A percentile compares a stretch with the other conserved stretches of the same genome.
These are phyloP conservation scores for Phytophthora lateralis DNA, from an alignment of 352 stramenopile species.

Conservation along the genomic window DNA sequence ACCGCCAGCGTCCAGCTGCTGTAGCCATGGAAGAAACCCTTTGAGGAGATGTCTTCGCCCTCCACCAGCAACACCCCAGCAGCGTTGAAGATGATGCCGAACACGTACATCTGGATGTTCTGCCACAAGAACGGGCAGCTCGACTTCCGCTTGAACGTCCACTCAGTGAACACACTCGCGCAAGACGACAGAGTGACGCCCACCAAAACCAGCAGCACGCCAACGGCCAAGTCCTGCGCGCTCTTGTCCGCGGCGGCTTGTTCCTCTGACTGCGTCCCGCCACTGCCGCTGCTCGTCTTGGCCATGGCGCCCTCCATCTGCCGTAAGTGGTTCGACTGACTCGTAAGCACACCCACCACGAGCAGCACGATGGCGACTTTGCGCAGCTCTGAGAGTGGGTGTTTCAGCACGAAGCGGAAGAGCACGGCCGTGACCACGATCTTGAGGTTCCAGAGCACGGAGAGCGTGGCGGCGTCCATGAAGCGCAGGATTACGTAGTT, in stretches of 20 bases:
- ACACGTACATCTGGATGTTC: conserved; percentile 84
- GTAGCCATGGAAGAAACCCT: conserved; percentile 84
- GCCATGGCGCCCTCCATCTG: conserved; percentile 32
- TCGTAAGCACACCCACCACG: conserved; percentile 80
- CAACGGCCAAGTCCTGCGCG: conserved; percentile 44
- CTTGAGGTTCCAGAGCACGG: conserved; percentile 90
- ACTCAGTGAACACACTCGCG: conserved; percentile 86
- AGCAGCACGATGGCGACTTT: conserved; percentile 80
- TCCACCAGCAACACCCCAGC: conserved; percentile 63
- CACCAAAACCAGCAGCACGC: conserved; percentile 71
- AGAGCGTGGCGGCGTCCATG: conserved; percentile 85
- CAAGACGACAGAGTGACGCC: conserved; percentile 82
- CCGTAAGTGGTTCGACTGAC: conserved; percentile 73
- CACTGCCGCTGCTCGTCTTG: conserved; percentile 16
- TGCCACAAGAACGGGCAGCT: conserved; percentile 82
- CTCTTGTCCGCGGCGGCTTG: conserved; percentile 26
- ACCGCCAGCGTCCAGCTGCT: conserved; percentile 81
- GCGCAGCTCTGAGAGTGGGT: conserved; percentile 67
- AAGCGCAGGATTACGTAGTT: conserved; percentile 89
- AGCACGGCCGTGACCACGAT: conserved; percentile 86
- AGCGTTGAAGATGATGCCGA: conserved; percentile 84
- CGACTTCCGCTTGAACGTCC: conserved; percentile 82
- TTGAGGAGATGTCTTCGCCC: conserved; percentile 38
- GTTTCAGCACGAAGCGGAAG: conserved; percentile 84
- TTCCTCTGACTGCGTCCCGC: conserved; percentile 20